These are phyloP conservation scores for Crucibulum laeve DNA, from an alignment of 768 basidiomycete species.

Conservation along the genomic window DNA sequence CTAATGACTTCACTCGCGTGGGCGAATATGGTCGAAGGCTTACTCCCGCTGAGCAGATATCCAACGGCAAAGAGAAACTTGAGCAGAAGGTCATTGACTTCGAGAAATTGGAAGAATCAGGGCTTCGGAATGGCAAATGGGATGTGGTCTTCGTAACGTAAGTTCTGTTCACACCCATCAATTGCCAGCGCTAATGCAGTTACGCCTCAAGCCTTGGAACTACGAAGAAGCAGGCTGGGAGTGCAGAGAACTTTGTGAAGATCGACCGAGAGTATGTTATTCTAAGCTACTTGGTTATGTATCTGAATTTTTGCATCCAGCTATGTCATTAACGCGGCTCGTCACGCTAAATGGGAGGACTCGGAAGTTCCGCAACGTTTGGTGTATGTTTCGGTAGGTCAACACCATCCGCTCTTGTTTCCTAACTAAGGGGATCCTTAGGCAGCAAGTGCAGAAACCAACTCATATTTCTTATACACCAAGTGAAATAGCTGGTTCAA, in stretches of 20 bases:
- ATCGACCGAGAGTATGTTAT: slow-evolving; percentile 68
- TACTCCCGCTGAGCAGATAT: slow-evolving; percentile 37
- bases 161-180: slow-evolving; percentile 9
- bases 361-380: slow-evolving; percentile 48
- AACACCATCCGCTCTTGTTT: not conserved
- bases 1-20: slow-evolving; percentile 50
- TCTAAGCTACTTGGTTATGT: not conserved
- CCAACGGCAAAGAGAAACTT: slow-evolving; percentile 50
- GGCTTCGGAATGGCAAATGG: slow-evolving; percentile 54
- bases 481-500: slow-evolving; percentile 25
- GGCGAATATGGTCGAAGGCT: slow-evolving; percentile 68
- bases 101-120: slow-evolving; percentile 53
- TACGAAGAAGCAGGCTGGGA: slow-evolving; percentile 53
- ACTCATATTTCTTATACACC: slow-evolving; percentile 47
- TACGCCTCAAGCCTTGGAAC: slow-evolving; percentile 53
- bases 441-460: slow-evolving; percentile 45
- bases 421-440: slow-evolving; percentile 14
- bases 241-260: slow-evolving; percentile 64
- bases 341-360: slow-evolving; percentile 51
- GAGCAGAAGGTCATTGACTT: slow-evolving; percentile 67
- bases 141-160: slow-evolving; percentile 74
- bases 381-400: slow-evolving; percentile 65
- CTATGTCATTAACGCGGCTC: slow-evolving; percentile 73
- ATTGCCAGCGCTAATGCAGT: not conserved
- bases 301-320: slow-evolving; percentile 23